These are phyloP conservation scores for Leccinum pellstonianum DNA, from an alignment of 768 basidiomycete species.

Conservation along the genomic window DNA sequence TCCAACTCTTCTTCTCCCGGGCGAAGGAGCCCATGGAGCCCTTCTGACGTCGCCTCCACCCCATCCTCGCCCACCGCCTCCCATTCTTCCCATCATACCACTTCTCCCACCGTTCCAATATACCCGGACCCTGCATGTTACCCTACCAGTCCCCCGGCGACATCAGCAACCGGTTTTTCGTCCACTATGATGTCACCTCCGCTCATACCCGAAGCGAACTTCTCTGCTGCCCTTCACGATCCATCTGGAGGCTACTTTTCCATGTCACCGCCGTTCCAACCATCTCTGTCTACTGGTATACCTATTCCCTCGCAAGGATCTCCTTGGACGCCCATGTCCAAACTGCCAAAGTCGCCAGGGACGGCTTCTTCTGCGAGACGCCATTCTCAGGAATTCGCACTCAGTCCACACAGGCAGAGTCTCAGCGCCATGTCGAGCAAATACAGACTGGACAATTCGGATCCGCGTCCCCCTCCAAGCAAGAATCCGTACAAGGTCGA, in stretches of 20 bases:
- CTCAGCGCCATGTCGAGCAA: conserved; percentile 27
- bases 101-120: conserved; percentile 23
- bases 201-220: conserved; percentile 16
- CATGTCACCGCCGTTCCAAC: conserved; percentile 12
- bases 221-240: conserved; percentile 15
- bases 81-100: conserved; percentile 17
- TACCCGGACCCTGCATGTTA: conserved; percentile 24
- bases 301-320: conserved; percentile 18
- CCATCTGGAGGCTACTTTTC: conserved; percentile 18
- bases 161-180: conserved; percentile 10
- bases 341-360: conserved; percentile 10
- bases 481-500: conserved; percentile 17
- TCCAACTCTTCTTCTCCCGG: conserved; percentile 35
- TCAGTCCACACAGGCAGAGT: conserved; percentile 19
- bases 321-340: conserved; percentile 14
- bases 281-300: conserved; percentile 8
- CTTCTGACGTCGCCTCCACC: conserved; percentile 22
- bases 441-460: conserved; percentile 20
- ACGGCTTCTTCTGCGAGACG: conserved; percentile 8
- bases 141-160: conserved; percentile 11
- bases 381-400: conserved; percentile 24
- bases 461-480: conserved; percentile 6
- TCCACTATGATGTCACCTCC: conserved; percentile 5
- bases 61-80: conserved; percentile 28
- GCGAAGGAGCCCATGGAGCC: conserved; percentile 27